Evolutionary conservation across 2,329 filamentous ascomycete species (phyloP).

Genomic region (Trichoderma pleuroti): DNA sequence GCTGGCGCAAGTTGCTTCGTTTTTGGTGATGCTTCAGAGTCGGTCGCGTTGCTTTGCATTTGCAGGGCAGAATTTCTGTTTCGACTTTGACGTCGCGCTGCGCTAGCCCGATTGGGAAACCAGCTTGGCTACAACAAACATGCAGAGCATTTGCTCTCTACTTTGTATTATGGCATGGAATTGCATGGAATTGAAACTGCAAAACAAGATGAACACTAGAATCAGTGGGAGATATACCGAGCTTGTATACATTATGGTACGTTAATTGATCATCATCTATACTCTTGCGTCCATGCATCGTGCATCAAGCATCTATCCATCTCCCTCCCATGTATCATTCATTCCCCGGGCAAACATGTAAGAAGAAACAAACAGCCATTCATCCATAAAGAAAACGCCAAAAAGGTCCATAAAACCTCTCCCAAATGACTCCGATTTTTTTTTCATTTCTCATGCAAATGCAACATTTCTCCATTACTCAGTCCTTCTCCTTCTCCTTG

Average conservation of each 20-base stretch:
- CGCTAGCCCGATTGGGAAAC: constrained; percentile 37
- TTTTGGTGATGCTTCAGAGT: constrained; percentile 21
- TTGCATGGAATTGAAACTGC: background rate
- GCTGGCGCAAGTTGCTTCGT: constrained; percentile 29
- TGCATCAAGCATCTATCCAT: background rate
- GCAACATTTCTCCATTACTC: background rate
- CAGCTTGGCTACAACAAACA: constrained; percentile 26
- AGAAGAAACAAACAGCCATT: background rate
- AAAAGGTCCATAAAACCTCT: constrained; percentile 26
- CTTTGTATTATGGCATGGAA: background rate
- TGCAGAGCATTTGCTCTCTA: background rate
- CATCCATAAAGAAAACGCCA: constrained; percentile 31
- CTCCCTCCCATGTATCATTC: background rate
- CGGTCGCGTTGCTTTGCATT: constrained; percentile 27
- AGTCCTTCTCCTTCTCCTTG: constrained; percentile 36
- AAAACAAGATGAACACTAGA: background rate
- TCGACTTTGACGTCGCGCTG: constrained; percentile 26
- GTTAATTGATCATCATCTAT: background rate
- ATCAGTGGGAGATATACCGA: background rate
- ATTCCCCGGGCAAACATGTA: background rate
- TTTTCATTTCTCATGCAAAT: constrained; percentile 18
- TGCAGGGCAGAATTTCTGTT: constrained; percentile 33
- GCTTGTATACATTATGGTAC: background rate
- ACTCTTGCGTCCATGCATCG: background rate
- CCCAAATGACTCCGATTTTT: constrained; percentile 24